Evolutionary conservation across 306 rosid species (phyloP).

Genomic region (Gleditsia sinensis): DNA sequence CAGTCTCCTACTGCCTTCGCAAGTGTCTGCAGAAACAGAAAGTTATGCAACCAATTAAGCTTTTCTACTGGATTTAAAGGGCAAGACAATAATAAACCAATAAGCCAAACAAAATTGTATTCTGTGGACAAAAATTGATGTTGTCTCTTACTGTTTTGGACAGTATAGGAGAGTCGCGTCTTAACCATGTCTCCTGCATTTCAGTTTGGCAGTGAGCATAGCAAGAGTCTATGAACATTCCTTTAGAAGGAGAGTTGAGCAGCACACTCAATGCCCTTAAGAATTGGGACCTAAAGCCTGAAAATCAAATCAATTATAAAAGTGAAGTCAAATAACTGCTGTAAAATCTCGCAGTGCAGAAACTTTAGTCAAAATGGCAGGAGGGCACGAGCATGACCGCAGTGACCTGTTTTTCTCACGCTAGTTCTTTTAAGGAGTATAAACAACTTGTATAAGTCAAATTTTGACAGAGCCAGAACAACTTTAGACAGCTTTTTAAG

Average conservation of each 20-base stretch:
- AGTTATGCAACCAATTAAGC: constrained; percentile 22
- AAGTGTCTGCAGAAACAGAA: constrained; percentile 69
- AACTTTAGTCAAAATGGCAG: not conserved
- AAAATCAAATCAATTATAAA: constrained; percentile 20
- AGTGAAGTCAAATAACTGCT: not conserved
- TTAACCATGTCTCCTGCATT: constrained; percentile 81
- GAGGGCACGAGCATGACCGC: not conserved
- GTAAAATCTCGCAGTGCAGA: not conserved
- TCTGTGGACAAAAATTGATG: not conserved
- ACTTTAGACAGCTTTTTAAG: not conserved
- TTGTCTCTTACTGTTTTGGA: constrained; percentile 59
- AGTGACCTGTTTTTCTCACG: not conserved
- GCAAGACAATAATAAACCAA: not conserved
- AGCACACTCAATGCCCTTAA: constrained; percentile 58
- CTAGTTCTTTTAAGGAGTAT: not conserved
- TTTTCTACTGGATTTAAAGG: not conserved
- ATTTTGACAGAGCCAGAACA: not conserved
- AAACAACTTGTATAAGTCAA: not conserved
- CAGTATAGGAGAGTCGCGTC: constrained; percentile 64
- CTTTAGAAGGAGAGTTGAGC: constrained; percentile 50
- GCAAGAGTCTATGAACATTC: constrained; percentile 83
- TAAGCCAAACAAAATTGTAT: not conserved
- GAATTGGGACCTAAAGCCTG: constrained; percentile 70
- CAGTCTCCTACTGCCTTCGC: constrained; percentile 87
- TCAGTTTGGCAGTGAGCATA: constrained; percentile 92